phyloP scores from a whole-genome alignment of 2,329 filamentous ascomycete species.

The Neofusicoccum sp. region DNA sequence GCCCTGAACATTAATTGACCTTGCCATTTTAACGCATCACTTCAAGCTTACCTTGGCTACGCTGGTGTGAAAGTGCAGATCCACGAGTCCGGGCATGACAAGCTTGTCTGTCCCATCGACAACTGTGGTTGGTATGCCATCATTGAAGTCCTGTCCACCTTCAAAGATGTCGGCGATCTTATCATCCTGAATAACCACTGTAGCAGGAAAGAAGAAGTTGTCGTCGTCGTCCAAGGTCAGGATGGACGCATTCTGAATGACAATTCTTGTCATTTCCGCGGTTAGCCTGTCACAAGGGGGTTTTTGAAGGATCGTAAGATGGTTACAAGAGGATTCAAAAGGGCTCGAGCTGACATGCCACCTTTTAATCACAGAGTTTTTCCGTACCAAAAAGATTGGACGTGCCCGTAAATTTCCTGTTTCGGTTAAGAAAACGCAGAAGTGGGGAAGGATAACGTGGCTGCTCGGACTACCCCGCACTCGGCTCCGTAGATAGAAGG shows the following conservation, averaged over 20 bases:
- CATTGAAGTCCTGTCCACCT: neutral
- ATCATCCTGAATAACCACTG: neutral
- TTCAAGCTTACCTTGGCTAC: conserved; percentile 1
- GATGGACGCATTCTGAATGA: neutral
- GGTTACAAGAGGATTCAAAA: no score
- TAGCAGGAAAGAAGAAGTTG: neutral
- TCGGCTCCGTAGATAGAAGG: no score
- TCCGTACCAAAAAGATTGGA: neutral
- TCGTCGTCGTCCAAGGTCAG: conserved; percentile 5
- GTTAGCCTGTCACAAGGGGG: no score
- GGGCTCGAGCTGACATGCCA: no score
- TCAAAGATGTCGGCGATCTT: neutral
- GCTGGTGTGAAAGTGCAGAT: conserved; percentile 7
- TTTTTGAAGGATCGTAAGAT: no score
- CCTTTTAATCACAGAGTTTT: neutral
- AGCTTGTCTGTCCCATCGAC: conserved; percentile 8
- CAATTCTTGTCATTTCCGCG: neutral
- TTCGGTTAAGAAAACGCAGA: neutral
- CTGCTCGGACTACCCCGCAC: neutral
- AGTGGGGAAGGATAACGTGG: neutral
- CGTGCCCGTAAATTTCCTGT: neutral
- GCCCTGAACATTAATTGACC: neutral
- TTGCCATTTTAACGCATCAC: neutral
- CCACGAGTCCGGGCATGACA: conserved; percentile 1
- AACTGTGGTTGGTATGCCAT: neutral